Percentiles rank a stretch among this genome's conserved stretches.
phyloP scores from a whole-genome alignment of 1,139 yeast genomes.

The Kodamaea fungicola region DNA sequence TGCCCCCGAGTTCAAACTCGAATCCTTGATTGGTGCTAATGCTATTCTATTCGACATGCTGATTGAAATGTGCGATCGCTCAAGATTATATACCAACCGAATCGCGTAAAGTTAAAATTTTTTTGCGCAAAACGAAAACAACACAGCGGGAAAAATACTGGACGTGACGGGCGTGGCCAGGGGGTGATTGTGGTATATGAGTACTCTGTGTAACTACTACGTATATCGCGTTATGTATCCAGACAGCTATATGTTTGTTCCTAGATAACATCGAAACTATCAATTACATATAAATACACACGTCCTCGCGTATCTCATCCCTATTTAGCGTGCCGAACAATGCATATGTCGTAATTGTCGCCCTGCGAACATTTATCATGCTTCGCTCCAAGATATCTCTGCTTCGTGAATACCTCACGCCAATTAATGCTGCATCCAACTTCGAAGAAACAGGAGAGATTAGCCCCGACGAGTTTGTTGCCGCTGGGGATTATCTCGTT shows the following conservation, averaged over 20 bases:
- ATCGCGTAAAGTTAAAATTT: constrained; percentile 6
- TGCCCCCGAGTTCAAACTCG: constrained; percentile 26
- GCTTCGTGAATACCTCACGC: constrained; percentile 88
- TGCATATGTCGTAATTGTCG: too few relatives aligned
- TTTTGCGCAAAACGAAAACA: constrained; percentile 4
- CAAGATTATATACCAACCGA: not conserved
- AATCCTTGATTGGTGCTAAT: constrained; percentile 35
- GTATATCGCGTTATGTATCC: too few relatives aligned
- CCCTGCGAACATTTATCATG: constrained; percentile 12
- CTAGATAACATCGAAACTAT: too few relatives aligned
- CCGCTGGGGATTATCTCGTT: constrained; percentile 89
- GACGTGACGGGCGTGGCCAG: constrained; percentile 2
- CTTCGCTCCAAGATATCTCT: constrained; percentile 79
- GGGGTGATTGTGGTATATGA: not conserved
- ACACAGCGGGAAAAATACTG: constrained; percentile 2
- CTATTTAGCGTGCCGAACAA: too few relatives aligned
- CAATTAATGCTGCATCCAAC: constrained; percentile 79
- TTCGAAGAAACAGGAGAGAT: constrained; percentile 85
- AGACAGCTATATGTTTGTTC: too few relatives aligned
- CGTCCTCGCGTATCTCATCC: not conserved
- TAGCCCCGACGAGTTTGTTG: constrained; percentile 89
- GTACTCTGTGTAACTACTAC: not conserved
- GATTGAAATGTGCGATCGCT: not conserved
- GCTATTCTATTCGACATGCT: constrained; percentile 23
- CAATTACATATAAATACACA: not conserved